phyloP scores from a whole-genome alignment of 306 rosid genomes.

The Cajanus cajan region DNA sequence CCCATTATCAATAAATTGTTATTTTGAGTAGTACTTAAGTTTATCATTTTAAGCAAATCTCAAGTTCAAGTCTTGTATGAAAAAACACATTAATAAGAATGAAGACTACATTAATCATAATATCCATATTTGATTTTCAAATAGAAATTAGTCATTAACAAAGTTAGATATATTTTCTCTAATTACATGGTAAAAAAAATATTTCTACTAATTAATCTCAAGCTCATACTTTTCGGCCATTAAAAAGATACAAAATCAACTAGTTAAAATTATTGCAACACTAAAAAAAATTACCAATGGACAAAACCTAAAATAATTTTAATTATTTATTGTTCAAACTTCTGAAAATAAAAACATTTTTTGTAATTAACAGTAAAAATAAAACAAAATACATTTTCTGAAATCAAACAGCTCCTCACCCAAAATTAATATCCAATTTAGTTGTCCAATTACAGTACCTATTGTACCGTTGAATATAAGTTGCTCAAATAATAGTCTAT shows the following conservation, averaged over 20 bases:
- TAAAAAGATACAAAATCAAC: neutral
- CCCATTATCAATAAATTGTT: too few relatives aligned
- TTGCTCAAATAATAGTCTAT: neutral
- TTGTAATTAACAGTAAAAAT: neutral
- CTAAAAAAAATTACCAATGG: neutral
- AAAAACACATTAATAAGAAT: too few relatives aligned
- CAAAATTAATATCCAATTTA: neutral
- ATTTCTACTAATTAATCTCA: neutral
- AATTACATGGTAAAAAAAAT: too few relatives aligned
- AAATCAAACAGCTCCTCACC: neutral
- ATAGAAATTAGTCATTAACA: too few relatives aligned
- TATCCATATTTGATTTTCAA: too few relatives aligned
- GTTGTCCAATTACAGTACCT: neutral
- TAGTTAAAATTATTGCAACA: neutral
- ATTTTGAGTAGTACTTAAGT: too few relatives aligned
- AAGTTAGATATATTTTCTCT: too few relatives aligned
- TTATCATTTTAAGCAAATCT: too few relatives aligned
- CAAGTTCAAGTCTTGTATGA: too few relatives aligned
- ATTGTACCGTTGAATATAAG: neutral
- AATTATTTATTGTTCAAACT: neutral
- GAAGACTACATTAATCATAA: too few relatives aligned
- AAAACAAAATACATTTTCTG: neutral
- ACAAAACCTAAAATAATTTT: neutral
- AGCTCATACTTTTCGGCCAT: neutral
- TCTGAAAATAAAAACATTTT: neutral